Conservation (phyloP, 176 grass and related monocot genomes). For the Ampelocalamus luodianensis region DNA sequence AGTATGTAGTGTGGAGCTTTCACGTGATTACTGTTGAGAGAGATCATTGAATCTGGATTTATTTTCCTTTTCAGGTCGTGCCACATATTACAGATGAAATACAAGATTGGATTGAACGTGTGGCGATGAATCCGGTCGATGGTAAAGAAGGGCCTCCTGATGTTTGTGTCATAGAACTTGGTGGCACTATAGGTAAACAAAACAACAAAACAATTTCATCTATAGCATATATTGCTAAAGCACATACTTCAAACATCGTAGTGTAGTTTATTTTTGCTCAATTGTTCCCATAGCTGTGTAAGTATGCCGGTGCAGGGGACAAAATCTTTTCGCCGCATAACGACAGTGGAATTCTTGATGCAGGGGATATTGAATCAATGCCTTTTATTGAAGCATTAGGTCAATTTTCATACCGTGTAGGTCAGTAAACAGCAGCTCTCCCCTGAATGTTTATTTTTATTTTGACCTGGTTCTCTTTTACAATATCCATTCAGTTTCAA, state of each 20-base stretch:
- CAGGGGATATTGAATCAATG: slow-evolving; percentile 99
- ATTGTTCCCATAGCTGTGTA: slow-evolving; percentile 68
- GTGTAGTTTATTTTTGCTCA: slow-evolving; percentile 53
- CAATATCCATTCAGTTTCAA: slow-evolving; percentile 22
- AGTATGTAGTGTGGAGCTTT: slow-evolving; percentile 20
- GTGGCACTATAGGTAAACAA: slow-evolving; percentile 89
- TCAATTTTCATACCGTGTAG: slow-evolving; percentile 92
- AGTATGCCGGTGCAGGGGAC: slow-evolving; percentile 66
- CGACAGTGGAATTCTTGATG: slow-evolving; percentile 69
- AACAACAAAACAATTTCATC: slow-evolving; percentile 30
- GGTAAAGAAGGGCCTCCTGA: slow-evolving; percentile 86
- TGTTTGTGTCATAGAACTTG: slow-evolving; percentile 96
- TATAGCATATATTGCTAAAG: slow-evolving; percentile 8
- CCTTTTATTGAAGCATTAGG: slow-evolving; percentile 94
- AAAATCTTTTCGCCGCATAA: slow-evolving; percentile 65
- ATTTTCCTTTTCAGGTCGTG: slow-evolving; percentile 74
- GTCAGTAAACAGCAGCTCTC: slow-evolving; percentile 50
- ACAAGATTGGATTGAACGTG: slow-evolving; percentile 98
- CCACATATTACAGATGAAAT: slow-evolving; percentile 98
- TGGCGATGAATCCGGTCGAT: slow-evolving; percentile 73
- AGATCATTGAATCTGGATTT: slow-evolving; percentile 39
- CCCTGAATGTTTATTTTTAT: slow-evolving; percentile 6
- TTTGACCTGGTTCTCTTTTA: slow-evolving; percentile 28
- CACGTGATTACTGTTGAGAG: background rate
- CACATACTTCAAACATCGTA: slow-evolving; percentile 24